A percentile compares a stretch with the other conserved stretches of the same genome.
phyloP scores from a whole-genome alignment of 2,329 filamentous ascomycete genomes.

The Fusarium sp. region DNA sequence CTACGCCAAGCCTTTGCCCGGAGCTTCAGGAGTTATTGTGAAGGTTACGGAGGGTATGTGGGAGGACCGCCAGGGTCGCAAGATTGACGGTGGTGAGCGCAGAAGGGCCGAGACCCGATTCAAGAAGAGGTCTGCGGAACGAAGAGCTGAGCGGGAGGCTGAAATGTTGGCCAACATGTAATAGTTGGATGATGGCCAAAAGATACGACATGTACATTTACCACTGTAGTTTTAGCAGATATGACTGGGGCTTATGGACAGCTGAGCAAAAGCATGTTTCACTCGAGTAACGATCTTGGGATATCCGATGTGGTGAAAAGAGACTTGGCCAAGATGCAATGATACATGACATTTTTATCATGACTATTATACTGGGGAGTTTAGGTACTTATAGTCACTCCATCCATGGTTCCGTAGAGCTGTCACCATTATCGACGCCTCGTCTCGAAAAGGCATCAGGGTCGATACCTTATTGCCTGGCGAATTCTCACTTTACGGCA shows the following conservation, averaged over 20 bases:
- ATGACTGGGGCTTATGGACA: conserved; percentile 30
- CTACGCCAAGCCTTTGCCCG: conserved; percentile 76
- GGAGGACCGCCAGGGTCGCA: conserved; percentile 87
- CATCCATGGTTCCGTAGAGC: neutral
- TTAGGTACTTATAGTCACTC: neutral
- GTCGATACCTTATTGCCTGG: conserved; percentile 11
- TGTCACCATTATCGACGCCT: neutral
- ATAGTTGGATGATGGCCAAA: conserved; percentile 31
- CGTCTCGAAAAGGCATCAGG: neutral
- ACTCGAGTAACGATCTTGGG: neutral
- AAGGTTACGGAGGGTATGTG: conserved; percentile 87
- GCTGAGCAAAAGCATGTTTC: conserved; percentile 36
- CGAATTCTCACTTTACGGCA: conserved; percentile 3
- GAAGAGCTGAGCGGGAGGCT: conserved; percentile 73
- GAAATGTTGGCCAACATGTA: conserved; percentile 53
- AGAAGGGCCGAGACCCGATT: conserved; percentile 86
- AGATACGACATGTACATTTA: conserved; percentile 47
- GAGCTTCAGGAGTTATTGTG: conserved; percentile 73
- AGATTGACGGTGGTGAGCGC: conserved; percentile 97
- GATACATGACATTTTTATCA: neutral
- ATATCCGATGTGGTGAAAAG: neutral
- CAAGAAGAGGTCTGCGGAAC: conserved; percentile 84
- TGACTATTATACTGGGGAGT: no score
- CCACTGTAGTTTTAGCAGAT: conserved; percentile 49
- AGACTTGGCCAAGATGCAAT: neutral